Percentiles rank a stretch among this genome's conserved stretches.
These are phyloP conservation scores for Morella rubra DNA, from an alignment of 306 rosid genomes.

Conservation along the genomic window DNA sequence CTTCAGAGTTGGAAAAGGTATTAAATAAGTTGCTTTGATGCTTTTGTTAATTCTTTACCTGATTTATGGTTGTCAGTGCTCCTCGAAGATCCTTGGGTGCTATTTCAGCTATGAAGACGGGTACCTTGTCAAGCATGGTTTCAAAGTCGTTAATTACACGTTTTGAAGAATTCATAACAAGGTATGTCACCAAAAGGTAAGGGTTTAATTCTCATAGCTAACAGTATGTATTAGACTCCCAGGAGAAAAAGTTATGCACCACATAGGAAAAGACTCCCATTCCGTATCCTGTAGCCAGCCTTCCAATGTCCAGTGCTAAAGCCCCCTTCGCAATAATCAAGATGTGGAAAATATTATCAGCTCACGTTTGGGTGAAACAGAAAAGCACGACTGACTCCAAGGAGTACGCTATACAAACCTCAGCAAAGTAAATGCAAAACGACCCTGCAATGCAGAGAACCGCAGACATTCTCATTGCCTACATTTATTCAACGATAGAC, in stretches of 20 bases:
- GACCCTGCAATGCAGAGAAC: constrained; percentile 74
- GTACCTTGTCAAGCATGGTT: constrained; percentile 51
- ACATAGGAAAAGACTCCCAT: constrained; percentile 93
- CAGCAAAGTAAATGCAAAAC: constrained; percentile 75
- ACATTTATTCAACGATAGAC: constrained; percentile 30
- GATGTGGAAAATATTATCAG: constrained; percentile 11
- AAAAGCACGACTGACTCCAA: constrained; percentile 1
- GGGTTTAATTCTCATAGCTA: constrained; percentile 10
- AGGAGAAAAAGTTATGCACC: constrained; percentile 42
- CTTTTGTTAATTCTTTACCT: constrained; percentile 42
- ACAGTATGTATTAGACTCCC: neutral
- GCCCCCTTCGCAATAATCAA: constrained; percentile 42
- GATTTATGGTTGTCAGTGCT: constrained; percentile 74
- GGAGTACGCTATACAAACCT: constrained; percentile 46
- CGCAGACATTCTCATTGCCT: constrained; percentile 86
- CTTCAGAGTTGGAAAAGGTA: constrained; percentile 5
- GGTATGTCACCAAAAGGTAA: no score
- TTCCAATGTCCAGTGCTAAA: constrained; percentile 71
- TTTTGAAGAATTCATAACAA: no score
- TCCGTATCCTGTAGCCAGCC: constrained; percentile 94
- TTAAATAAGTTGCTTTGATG: neutral
- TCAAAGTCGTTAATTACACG: no score
- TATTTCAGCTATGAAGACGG: constrained; percentile 84
- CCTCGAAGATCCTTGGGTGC: constrained; percentile 92
- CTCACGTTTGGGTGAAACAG: constrained; percentile 11